Evolutionary conservation across 2,329 filamentous ascomycete species (phyloP).

Genomic region (Endoconidiophora polonica): DNA sequence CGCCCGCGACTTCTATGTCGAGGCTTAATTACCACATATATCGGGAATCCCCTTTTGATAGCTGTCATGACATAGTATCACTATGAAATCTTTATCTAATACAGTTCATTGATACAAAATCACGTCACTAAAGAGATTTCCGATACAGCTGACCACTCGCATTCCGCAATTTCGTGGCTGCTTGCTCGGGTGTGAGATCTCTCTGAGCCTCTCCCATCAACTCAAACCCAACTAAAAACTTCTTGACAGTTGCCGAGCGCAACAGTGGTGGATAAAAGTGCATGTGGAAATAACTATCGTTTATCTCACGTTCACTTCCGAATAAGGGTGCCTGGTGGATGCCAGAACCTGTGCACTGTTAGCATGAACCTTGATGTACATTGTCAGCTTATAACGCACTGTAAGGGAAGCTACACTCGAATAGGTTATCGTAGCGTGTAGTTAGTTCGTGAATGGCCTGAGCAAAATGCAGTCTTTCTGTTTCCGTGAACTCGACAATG

Average conservation of each 20-base stretch:
- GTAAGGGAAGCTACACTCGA: conserved; percentile 93
- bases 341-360: conserved; percentile 49
- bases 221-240: conserved; percentile 94
- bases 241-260: conserved; percentile 81
- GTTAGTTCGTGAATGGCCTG: conserved; percentile 79
- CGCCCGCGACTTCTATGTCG: conserved; percentile 56
- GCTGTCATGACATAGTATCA: not conserved
- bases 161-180: conserved; percentile 56
- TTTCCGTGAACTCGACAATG: conserved; percentile 60
- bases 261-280: conserved; percentile 95
- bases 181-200: conserved; percentile 95
- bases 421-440: conserved; percentile 86
- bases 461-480: conserved; percentile 59
- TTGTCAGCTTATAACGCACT: conserved; percentile 33
- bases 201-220: conserved; percentile 94
- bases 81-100: not conserved
- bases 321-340: conserved; percentile 87
- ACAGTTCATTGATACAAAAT: not conserved
- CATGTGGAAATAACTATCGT: conserved; percentile 82
- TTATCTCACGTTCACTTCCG: conserved; percentile 65
- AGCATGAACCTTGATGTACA: conserved; percentile 10
- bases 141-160: conserved; percentile 77
- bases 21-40: conserved; percentile 15
- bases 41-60: not conserved
- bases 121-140: conserved; percentile 23